A percentile compares a stretch with the other conserved stretches of the same genome.
These are phyloP conservation scores for Fusarium sp. DNA, from an alignment of 2,329 filamentous ascomycete genomes.

Conservation along the genomic window DNA sequence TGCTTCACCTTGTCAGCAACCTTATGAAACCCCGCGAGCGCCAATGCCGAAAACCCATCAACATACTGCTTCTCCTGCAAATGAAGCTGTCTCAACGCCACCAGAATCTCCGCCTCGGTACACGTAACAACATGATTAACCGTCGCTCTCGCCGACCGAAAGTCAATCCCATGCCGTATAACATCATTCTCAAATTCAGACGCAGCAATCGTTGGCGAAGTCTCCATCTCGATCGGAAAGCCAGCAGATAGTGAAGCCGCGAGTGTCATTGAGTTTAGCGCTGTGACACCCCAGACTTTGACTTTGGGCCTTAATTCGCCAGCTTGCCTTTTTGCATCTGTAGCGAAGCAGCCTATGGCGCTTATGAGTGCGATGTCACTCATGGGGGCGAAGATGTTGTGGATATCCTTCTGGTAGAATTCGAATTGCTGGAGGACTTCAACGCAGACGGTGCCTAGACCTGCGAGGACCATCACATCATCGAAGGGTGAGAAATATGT, in stretches of 20 bases:
- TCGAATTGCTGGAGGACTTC: conserved; percentile 2
- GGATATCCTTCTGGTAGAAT: background rate
- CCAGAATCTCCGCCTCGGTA: background rate
- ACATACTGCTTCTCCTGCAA: background rate
- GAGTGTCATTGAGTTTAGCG: background rate
- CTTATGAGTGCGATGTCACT: background rate
- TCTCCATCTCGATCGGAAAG: background rate
- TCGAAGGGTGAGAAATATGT: background rate
- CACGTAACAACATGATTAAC: background rate
- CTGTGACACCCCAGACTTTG: background rate
- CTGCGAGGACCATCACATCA: background rate
- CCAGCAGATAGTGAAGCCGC: background rate
- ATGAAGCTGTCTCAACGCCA: background rate
- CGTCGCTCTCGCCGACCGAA: background rate
- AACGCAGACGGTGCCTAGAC: background rate
- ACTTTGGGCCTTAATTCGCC: background rate
- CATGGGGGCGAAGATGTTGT: background rate
- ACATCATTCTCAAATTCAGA: background rate
- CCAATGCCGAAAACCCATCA: background rate
- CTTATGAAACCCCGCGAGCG: background rate
- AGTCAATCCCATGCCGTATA: background rate
- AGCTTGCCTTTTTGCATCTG: background rate
- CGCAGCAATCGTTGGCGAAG: background rate
- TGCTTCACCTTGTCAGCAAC: background rate
- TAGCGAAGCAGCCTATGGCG: background rate